phyloP scores from a whole-genome alignment of 352 stramenopile species.

The Globisporangium cylindrosporum region DNA sequence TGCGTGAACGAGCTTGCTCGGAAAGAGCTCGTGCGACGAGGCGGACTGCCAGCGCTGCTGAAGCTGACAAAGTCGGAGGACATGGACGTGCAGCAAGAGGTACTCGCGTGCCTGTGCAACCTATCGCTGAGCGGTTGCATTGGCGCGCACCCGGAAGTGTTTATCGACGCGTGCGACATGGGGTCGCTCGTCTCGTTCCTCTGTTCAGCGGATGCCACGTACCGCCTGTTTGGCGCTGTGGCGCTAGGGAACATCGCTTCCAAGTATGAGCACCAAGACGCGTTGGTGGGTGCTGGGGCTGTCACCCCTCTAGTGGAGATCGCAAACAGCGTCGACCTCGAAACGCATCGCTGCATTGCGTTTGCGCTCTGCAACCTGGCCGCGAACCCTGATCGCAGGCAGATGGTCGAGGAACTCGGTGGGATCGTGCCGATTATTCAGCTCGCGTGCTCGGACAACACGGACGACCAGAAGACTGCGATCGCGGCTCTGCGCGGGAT shows the following conservation, averaged over 20 bases:
- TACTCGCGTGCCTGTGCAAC: conserved; percentile 96
- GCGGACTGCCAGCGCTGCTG: conserved; percentile 87
- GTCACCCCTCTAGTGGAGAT: conserved; percentile 92
- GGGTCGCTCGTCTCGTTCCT: conserved; percentile 92
- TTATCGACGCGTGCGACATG: conserved; percentile 91
- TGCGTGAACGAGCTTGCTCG: conserved; percentile 86
- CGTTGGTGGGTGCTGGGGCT: conserved; percentile 81
- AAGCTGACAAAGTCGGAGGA: conserved; percentile 90
- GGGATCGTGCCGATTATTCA: conserved; percentile 94
- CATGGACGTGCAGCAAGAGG: conserved; percentile 94
- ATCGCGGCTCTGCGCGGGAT: conserved; percentile 91
- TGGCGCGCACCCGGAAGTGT: conserved; percentile 82
- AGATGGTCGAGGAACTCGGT: conserved; percentile 90
- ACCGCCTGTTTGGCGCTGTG: conserved; percentile 94
- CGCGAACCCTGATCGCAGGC: conserved; percentile 78
- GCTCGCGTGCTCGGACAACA: conserved; percentile 89
- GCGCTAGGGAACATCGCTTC: conserved; percentile 94
- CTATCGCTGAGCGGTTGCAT: conserved; percentile 95
- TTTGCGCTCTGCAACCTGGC: conserved; percentile 96
- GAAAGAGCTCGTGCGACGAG: conserved; percentile 86
- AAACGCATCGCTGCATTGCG: conserved; percentile 95
- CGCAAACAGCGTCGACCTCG: conserved; percentile 88
- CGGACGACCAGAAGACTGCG: conserved; percentile 87
- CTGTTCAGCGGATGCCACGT: conserved; percentile 93
- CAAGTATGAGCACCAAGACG: conserved; percentile 67